Evolutionary conservation across 2,329 filamentous ascomycete genomes (phyloP).

Genomic region (Tolypocladium paradoxum): DNA sequence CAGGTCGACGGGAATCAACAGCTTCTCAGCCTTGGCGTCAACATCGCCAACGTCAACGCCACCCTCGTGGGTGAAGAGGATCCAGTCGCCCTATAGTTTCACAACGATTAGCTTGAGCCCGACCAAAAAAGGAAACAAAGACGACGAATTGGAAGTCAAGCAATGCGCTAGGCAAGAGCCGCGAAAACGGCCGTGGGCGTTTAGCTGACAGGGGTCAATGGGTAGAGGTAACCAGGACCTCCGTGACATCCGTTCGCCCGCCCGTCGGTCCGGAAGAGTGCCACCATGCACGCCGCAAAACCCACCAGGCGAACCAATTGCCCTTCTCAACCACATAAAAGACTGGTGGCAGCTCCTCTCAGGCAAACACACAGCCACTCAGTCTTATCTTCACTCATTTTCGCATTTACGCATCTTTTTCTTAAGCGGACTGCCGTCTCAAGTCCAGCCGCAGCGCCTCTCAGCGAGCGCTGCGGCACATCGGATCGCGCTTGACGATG

Average conservation of each 20-base stretch:
- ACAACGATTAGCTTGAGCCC: constrained; percentile 10
- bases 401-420: not conserved
- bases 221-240: constrained; percentile 6
- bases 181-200: not conserved
- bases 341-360: constrained; percentile 2
- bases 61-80: constrained; percentile 98
- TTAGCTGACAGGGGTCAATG: constrained; percentile 1
- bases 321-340: constrained; percentile 5
- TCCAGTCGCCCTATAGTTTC: constrained; percentile 79
- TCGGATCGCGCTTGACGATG: not conserved
- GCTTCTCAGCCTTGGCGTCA: constrained; percentile 97
- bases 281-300: constrained; percentile 1
- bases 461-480: not conserved
- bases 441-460: not conserved
- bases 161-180: not conserved
- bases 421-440: not conserved
- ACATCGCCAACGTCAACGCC: constrained; percentile 99
- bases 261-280: constrained; percentile 7
- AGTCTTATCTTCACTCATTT: not conserved
- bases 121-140: not conserved
- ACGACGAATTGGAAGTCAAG: not conserved
- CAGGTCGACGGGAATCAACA: constrained; percentile 92
- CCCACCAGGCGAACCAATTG: constrained; percentile 1
- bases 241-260: constrained; percentile 29
- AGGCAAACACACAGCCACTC: not conserved